Evolutionary conservation across 768 basidiomycete genomes (phyloP).

Genomic region (Crepidotus variabilis): DNA sequence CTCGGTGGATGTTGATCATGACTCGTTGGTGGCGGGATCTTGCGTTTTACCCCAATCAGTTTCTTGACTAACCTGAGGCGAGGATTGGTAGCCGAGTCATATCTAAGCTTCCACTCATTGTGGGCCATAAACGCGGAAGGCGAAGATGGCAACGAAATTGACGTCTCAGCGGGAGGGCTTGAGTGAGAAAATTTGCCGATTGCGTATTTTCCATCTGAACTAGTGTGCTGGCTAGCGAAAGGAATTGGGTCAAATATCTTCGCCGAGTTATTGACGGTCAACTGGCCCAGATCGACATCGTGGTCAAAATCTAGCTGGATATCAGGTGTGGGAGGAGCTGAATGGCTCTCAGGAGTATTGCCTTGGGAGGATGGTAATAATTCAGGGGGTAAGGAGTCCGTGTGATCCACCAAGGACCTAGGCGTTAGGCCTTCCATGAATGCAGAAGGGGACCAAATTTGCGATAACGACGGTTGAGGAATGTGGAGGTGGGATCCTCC

Average conservation of each 20-base stretch:
- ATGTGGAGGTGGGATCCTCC: slow-evolving; percentile 8
- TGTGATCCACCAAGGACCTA: slow-evolving; percentile 17
- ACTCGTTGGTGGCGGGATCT: slow-evolving; percentile 31
- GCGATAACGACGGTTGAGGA: slow-evolving; percentile 10
- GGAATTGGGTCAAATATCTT: slow-evolving; percentile 69
- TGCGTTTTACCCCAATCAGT: slow-evolving; percentile 70
- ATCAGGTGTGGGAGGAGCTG: slow-evolving; percentile 50
- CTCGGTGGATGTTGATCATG: slow-evolving; percentile 20
- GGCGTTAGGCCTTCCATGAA: slow-evolving; percentile 28
- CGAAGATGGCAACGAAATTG: slow-evolving; percentile 14
- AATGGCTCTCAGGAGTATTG: slow-evolving; percentile 41
- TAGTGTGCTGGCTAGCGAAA: slow-evolving; percentile 59
- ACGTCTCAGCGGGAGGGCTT: slow-evolving; percentile 54
- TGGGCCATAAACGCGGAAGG: slow-evolving; percentile 5
- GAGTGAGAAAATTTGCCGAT: slow-evolving; percentile 71
- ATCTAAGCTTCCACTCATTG: slow-evolving; percentile 48
- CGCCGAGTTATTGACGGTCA: slow-evolving; percentile 13
- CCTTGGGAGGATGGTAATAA: slow-evolving; percentile 49
- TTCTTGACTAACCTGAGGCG: slow-evolving; percentile 65
- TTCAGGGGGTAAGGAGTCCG: slow-evolving; percentile 31
- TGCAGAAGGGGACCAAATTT: slow-evolving; percentile 22
- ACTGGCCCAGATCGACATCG: slow-evolving; percentile 17
- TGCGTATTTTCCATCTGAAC: slow-evolving; percentile 71
- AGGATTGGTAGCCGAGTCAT: slow-evolving; percentile 65
- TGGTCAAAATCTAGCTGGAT: slow-evolving; percentile 39